Percentiles rank a stretch among this genome's conserved stretches.
phyloP scores from a whole-genome alignment of 2,329 filamentous ascomycete species.

The Nothopassalora personata region DNA sequence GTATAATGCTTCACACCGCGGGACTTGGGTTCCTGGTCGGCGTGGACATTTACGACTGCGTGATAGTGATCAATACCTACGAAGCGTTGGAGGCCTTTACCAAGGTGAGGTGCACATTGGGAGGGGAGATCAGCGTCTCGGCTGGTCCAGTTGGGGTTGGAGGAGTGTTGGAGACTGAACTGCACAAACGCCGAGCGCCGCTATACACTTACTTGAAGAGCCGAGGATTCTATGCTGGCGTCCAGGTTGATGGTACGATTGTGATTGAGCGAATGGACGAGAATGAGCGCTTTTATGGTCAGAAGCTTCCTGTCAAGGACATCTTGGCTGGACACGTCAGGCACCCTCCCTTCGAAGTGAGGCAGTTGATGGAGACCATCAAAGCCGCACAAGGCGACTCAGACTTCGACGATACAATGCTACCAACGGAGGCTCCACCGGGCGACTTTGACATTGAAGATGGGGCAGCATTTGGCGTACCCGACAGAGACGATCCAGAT shows the following conservation, averaged over 20 bases:
- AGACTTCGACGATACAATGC: conserved; percentile 63
- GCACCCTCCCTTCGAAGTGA: conserved; percentile 52
- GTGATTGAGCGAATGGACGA: conserved; percentile 82
- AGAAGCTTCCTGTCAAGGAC: conserved; percentile 56
- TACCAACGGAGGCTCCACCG: conserved; percentile 68
- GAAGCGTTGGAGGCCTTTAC: conserved; percentile 81
- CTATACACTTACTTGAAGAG: conserved; percentile 86
- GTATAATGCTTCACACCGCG: conserved; percentile 83
- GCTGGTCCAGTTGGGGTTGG: conserved; percentile 75
- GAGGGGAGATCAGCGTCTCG: conserved; percentile 71
- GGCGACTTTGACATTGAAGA: conserved; percentile 62
- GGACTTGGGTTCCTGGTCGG: conserved; percentile 85
- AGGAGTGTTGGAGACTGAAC: conserved; percentile 63
- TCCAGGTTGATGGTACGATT: conserved; percentile 81
- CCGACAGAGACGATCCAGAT: conserved; percentile 75
- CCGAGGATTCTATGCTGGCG: conserved; percentile 78
- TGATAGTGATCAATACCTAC: conserved; percentile 84
- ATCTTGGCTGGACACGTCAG: conserved; percentile 59
- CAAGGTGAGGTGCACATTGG: conserved; percentile 70
- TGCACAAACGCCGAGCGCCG: conserved; percentile 64
- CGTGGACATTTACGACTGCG: conserved; percentile 92
- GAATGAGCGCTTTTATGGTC: conserved; percentile 79
- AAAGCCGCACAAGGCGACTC: conserved; percentile 80
- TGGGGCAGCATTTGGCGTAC: conserved; percentile 66
- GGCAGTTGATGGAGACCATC: conserved; percentile 71